Evolutionary conservation across 2,329 filamentous ascomycete species (phyloP), one percentile per base, ranked within the genome.

Genomic region (Oidium heveae): DNA sequence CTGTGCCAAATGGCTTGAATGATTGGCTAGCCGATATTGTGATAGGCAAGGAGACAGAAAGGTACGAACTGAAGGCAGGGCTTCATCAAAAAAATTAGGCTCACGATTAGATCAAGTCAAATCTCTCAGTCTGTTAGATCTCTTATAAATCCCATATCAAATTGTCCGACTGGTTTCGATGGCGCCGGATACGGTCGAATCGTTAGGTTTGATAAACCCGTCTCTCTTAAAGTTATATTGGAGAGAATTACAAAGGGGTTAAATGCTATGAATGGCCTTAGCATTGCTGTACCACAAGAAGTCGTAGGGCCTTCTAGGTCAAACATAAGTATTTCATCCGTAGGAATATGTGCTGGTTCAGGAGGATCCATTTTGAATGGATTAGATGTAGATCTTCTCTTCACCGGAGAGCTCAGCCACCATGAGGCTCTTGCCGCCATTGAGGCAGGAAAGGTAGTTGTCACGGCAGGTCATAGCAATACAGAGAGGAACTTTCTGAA

Each of bases 1-100:
- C 86, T 41, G 85, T 85, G 0, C 77, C 80, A 0, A 78, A 80
- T 18, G 91, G 91, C 4, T 77, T 98, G 61, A 93, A 88, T 64
- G 86, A 94, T 66, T 98, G 89, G 89, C 79, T 98, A 10, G 86
- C 86, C 57, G 84, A 93, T 63, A 81, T 93, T 52, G 77, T 95
- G 20, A 80, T 81, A 1, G 52, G 53, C n/a, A 41, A 53, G 28
- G 51, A 53, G 24, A 41, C 51, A 24, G 51, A 53, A 22, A 28
- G 34, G 51, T 53, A 24, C 16, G 51, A 36, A 53, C 18, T 13
- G 2, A 51, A n/a, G 18, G 4, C 8, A 22, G 10, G 16, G 37
- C 13, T n/a, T 39, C n/a, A 15, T 39, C 15, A 39, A 39, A 4
- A 39, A 39, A 16, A 39, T 39, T 15, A 16, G 37, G 37, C 37